Evolutionary conservation across 2,329 filamentous ascomycete species (phyloP).

Genomic region (Phoma sp.): DNA sequence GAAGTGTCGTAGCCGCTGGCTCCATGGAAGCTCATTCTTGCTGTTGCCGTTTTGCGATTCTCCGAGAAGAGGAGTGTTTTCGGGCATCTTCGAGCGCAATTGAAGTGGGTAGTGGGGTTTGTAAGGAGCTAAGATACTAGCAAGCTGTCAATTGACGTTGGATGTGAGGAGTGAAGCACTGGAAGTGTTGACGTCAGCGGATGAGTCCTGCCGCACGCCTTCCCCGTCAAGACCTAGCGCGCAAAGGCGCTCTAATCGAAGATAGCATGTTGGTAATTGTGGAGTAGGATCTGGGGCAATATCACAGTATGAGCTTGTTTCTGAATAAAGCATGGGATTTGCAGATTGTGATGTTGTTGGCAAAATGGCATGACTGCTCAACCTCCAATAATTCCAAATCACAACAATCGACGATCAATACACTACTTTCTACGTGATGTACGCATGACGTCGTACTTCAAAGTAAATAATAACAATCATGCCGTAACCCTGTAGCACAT

Average conservation of each 20-base stretch:
- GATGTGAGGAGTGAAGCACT: not conserved
- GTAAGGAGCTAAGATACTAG: not conserved
- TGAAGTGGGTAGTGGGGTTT: not conserved
- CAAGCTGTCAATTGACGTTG: not conserved
- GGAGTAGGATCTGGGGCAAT: not conserved
- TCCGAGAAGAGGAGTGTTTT: constrained; percentile 8
- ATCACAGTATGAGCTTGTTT: not conserved
- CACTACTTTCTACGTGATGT: not conserved
- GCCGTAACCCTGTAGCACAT: not conserved
- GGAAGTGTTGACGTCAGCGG: constrained; percentile 14
- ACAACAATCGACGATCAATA: not conserved
- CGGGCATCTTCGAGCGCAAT: constrained; percentile 8
- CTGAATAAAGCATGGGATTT: not conserved
- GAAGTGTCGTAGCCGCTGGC: constrained; percentile 31
- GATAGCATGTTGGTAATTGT: not conserved
- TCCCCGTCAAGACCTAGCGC: not conserved
- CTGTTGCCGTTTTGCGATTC: constrained; percentile 12
- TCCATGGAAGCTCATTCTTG: constrained; percentile 22
- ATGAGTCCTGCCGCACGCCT: not conserved
- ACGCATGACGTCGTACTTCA: not conserved
- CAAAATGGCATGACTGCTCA: not conserved
- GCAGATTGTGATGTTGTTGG: not conserved
- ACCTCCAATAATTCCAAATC: not conserved
- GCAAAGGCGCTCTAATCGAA: not conserved
- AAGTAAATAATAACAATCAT: not conserved